Percentiles rank a stretch among this genome's conserved stretches.
Evolutionary conservation across 2,329 filamentous ascomycete species (phyloP).

Genomic region (Trichoderma koningii): DNA sequence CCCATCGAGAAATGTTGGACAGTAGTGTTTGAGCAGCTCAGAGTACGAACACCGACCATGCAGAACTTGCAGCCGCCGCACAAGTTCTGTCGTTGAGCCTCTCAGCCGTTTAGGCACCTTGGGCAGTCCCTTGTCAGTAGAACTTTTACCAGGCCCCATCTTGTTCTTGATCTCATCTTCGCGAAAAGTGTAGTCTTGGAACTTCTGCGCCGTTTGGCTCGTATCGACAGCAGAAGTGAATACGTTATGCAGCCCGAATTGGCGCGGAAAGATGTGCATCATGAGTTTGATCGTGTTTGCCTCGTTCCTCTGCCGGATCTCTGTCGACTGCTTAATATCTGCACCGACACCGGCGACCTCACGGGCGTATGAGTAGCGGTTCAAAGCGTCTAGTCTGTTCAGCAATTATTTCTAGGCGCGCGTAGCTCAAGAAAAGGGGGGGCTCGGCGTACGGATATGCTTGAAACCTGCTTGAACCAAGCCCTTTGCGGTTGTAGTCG

Average conservation of each 20-base stretch:
- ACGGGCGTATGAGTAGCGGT: constrained; percentile 53
- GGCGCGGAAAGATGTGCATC: constrained; percentile 91
- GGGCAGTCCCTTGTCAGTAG: constrained; percentile 30
- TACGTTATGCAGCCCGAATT: constrained; percentile 90
- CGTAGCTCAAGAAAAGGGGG: background rate
- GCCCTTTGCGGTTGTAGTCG: constrained; percentile 68
- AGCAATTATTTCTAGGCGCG: background rate
- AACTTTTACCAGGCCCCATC: constrained; percentile 27
- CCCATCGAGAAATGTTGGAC: constrained; percentile 53
- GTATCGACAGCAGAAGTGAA: constrained; percentile 71
- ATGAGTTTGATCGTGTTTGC: constrained; percentile 69
- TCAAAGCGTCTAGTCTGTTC: constrained; percentile 69
- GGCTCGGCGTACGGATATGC: constrained; percentile 68
- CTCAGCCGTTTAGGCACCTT: constrained; percentile 68
- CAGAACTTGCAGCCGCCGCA: constrained; percentile 67
- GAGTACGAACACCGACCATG: constrained; percentile 77
- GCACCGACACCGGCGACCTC: background rate
- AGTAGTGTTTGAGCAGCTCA: constrained; percentile 79
- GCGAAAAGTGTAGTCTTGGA: constrained; percentile 82
- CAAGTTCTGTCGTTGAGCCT: constrained; percentile 59
- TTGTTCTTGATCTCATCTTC: constrained; percentile 72
- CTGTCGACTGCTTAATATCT: background rate
- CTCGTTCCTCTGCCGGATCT: constrained; percentile 30
- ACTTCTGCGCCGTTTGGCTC: constrained; percentile 67
- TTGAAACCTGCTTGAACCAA: constrained; percentile 72